Percentiles rank a stretch among this genome's conserved stretches.
Evolutionary conservation across 179 eudicot genomes (phyloP).

Genomic region (Monotropa hypopitys): DNA sequence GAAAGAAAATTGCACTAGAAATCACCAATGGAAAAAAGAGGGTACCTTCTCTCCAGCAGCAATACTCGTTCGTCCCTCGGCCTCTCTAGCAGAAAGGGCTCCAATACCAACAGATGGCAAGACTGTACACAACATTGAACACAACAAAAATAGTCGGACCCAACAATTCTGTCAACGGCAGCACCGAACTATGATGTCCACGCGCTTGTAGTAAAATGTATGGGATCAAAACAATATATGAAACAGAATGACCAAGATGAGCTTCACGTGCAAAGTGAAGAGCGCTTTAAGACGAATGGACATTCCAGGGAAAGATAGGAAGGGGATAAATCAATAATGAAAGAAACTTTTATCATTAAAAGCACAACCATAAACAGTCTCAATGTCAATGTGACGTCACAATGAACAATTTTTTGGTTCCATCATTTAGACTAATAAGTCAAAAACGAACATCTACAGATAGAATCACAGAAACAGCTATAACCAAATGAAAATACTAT

Average conservation of each 20-base stretch:
- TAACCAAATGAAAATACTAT: no score
- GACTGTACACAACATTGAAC: conserved; percentile 28
- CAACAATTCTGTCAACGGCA: background rate
- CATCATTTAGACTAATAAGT: no score
- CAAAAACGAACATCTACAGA: no score
- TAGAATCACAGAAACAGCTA: no score
- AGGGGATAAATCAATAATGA: background rate
- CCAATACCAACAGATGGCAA: conserved; percentile 82
- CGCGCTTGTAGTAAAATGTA: background rate
- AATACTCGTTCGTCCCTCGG: conserved; percentile 78
- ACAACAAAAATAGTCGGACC: background rate
- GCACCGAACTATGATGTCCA: background rate
- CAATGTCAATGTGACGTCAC: background rate
- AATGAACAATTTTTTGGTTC: background rate
- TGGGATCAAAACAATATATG: background rate
- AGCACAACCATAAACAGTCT: background rate
- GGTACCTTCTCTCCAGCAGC: conserved; percentile 79
- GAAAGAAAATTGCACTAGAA: conserved; percentile 4
- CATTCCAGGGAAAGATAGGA: background rate
- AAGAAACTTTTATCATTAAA: background rate
- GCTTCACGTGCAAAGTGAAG: background rate
- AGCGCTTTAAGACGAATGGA: background rate
- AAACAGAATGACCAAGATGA: background rate
- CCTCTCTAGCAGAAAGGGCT: conserved; percentile 90
- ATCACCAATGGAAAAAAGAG: background rate